Base-by-base conservation (phyloP, 345 rosid species). In the Syzygium grande region DNA sequence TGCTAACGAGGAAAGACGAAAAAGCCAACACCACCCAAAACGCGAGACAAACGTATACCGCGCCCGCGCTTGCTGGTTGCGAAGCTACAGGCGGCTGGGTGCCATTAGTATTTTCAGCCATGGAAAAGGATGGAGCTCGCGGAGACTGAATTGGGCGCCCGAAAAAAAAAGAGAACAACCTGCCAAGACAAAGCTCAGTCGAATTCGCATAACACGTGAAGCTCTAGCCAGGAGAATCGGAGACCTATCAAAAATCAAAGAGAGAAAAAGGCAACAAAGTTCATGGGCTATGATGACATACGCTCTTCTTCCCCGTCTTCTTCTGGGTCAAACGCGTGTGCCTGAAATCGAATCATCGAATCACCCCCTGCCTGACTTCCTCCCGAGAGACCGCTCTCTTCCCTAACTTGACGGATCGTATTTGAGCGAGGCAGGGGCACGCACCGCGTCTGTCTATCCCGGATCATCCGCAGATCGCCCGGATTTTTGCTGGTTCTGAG, bases 41-140 rank as follows among this genome's bases (percentile, higher is more conserved):
- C 30, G 85, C 7, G 16, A n/a, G 65, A 73, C 52, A 51, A 41
- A 54, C 87, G 6, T 41, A 23, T 90, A 96, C 99, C 99, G 52
- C 88, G 92, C 88, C 96, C 99, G 51, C 96, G 88, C 86, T 95
- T 95, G 99, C 85, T 93, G 92, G 85, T 96, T 93, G 79, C 96
- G 99, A 90, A 92, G 93, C 87, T 90, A 56, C 86, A 93, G 43
- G 88, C 5, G 91, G 87, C 89, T 93, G 96, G 56, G 88, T 92
- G 84, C 91, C 93, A 73, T 88, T 88, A 27, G 87, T 84, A 89
- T 59, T 89, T 51, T 58, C 91, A 86, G 94, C 98, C 99, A 98
- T 98, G 83, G 13, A 84, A 19, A 56, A 52, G 27, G 41, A 52
- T 5, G 58, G 59, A 54, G 46, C 58, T 51, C 38, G 29, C 43